Percentiles rank a stretch among this genome's conserved stretches.
phyloP scores from a whole-genome alignment of 2,329 filamentous ascomycete genomes.

The Exophiala aquamarina region DNA sequence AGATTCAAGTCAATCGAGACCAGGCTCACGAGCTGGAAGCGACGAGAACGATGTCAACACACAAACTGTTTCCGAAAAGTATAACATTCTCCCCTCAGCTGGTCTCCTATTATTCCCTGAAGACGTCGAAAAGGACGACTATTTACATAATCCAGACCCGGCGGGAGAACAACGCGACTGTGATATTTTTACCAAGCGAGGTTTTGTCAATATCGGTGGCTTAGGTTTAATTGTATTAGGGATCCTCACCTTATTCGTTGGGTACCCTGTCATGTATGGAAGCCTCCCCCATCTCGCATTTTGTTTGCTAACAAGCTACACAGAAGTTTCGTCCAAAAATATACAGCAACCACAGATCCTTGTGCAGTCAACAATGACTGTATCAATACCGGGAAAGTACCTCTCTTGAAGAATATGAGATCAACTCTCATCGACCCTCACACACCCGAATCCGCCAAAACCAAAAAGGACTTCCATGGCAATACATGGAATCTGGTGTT shows the following conservation, averaged over 20 bases:
- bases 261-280: slow-evolving; percentile 67
- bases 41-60: slow-evolving; percentile 68
- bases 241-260: slow-evolving; percentile 65
- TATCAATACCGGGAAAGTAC: slow-evolving; percentile 49
- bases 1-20: slow-evolving; percentile 59
- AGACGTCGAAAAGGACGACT: slow-evolving; percentile 73
- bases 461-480: slow-evolving; percentile 59
- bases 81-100: slow-evolving; percentile 68
- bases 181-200: slow-evolving; percentile 65
- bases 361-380: slow-evolving; percentile 46
- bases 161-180: slow-evolving; percentile 62
- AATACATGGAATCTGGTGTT: slow-evolving; percentile 66
- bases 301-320: slow-evolving; percentile 25
- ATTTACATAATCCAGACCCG: slow-evolving; percentile 68
- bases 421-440: slow-evolving; percentile 65
- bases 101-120: slow-evolving; percentile 68
- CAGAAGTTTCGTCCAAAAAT: slow-evolving; percentile 59
- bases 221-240: slow-evolving; percentile 61
- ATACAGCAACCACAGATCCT: slow-evolving; percentile 35
- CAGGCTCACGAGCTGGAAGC: slow-evolving; percentile 52
- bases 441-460: slow-evolving; percentile 59
- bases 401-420: slow-evolving; percentile 61
- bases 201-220: slow-evolving; percentile 64
- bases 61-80: slow-evolving; percentile 72
- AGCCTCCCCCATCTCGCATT: slow-evolving; percentile 10